Evolutionary conservation across 2,329 filamentous ascomycete genomes (phyloP), one percentile per base, ranked within the genome.

Genomic region (Aspergillus vadensis): DNA sequence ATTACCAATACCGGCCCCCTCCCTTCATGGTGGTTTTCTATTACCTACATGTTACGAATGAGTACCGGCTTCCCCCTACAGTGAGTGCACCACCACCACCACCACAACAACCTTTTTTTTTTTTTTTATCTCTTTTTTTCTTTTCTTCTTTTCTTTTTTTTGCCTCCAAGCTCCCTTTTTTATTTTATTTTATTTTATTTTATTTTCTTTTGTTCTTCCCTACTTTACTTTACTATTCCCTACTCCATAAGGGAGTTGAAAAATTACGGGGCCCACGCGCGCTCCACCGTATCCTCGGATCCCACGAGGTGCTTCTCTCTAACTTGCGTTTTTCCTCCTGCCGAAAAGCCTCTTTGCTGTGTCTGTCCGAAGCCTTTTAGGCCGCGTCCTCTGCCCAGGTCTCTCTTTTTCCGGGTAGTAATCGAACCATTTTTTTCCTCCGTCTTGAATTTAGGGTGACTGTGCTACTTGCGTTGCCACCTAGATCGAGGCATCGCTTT

Each of bases 221-320:
- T 60, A 44, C 55, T 48, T 27, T 27, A 27, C 25, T 27, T 27
- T 55, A 48, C 59, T 50, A 49, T 36, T 25, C 25, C 41, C 58
- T 66, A 57, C 60, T 61, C 56, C 44, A 60, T 41, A 60, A 36
- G 47, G 38, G 57, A 58, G 52, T 36, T 52, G 50, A 63, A 65
- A 70, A 64, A 68, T 68, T 69, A 69, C 65, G 58, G 65, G 63
- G 64, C 67, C 70, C 69, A 71, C 70, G 62, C 65, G 63, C 65
- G 67, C 63, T 72, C 72, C 73, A 74, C 71, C 63, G 59, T 63
- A 70, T 69, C 69, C 71, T 75, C 74, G 74, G 72, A 75, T 73
- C 71, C 72, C 74, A 76, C 73, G 73, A 75, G 72, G 70, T 65
- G 63, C 65, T 55, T 39, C 52, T 55, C 52, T 66, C 67, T 57